Evolutionary conservation across 176 grass and related monocot genomes (phyloP), one percentile per base, ranked within the genome.

Genomic region (Themeda triandra): DNA sequence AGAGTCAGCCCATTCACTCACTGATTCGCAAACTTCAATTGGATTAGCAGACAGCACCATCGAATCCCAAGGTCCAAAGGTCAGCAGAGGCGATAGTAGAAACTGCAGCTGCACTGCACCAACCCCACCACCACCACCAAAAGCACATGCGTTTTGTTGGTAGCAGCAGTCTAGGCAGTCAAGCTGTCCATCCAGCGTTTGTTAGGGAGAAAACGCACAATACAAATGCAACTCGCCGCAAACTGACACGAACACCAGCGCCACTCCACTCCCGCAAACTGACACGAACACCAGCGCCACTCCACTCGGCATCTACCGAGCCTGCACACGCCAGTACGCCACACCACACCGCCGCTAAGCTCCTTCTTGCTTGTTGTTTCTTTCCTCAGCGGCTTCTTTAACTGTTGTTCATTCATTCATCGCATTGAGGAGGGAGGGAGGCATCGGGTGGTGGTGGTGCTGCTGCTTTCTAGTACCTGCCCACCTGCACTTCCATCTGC

Each of bases 321-420:
- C 10, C 53, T 6, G 13, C 41, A 17, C 12, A 28, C 42, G 19
- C 41, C 63, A 79, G 60, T 41, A 49, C 60, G 32, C 60, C 37
- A 39, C 37, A 6, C 9, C 39, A 2, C 15, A 1, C 2, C 54
- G 0, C 30, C 10, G 46, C 37, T 49, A 49, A 7, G 41, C 41
- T 69, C 30, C 63, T 33, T 24, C 12, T 19, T 21, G 13, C 13
- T n/a, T 25, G 63, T 80, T 36, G 63, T 69, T 69, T 69, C 15
- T 69, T 68, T 80, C n/a, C 24, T 27, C 13, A 0, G 29, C 8
- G 30, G 69, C 30, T 69, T 36, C 46, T 54, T 69, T 69, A 56
- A 63, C 0, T 15, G 25, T 12, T 70, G 63, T 81, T 70, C 79
- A 56, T 81, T 70, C 79, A 56, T 81, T 69, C 79, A 56, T 70